These are phyloP conservation scores for Tricladium varicosporioides DNA, from an alignment of 2,329 filamentous ascomycete species.

Conservation along the genomic window DNA sequence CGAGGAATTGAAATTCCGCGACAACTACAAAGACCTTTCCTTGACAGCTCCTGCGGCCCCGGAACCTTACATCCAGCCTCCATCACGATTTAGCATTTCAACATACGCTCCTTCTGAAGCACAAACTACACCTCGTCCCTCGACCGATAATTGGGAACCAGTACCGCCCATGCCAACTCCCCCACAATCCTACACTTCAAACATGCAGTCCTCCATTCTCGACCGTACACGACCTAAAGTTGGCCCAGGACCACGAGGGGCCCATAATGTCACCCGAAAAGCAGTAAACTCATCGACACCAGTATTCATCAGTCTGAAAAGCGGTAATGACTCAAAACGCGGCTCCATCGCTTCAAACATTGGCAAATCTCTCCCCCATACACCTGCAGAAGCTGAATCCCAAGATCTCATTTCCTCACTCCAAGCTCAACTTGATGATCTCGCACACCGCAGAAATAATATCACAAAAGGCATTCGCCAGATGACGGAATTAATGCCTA, in stretches of 20 bases:
- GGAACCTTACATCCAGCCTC: conserved; percentile 30
- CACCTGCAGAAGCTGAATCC: conserved; percentile 58
- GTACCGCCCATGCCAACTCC: conserved; percentile 22
- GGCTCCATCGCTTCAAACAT: conserved; percentile 13
- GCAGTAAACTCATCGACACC: conserved; percentile 26
- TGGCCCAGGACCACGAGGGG: conserved; percentile 12
- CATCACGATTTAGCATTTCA: conserved; percentile 34
- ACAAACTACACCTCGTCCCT: conserved; percentile 28
- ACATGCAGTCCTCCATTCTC: conserved; percentile 25
- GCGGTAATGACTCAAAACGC: conserved; percentile 16
- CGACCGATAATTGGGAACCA: conserved; percentile 26
- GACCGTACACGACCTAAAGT: conserved; percentile 30
- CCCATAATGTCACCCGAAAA: conserved; percentile 25
- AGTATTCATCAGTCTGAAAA: conserved; percentile 31
- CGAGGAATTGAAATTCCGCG: conserved; percentile 22
- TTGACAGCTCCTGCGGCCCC: neutral
- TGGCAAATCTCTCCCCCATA: conserved; percentile 56
- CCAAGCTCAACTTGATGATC: conserved; percentile 61
- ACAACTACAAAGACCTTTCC: conserved; percentile 21
- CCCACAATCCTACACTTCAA: conserved; percentile 11
- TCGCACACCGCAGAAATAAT: conserved; percentile 68
- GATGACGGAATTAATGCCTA: conserved; percentile 75
- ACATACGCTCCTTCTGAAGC: conserved; percentile 32
- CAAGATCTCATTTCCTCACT: conserved; percentile 66
- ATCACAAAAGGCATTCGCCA: conserved; percentile 71